Percentiles rank a stretch among this genome's conserved stretches.
These are phyloP conservation scores for Scenedesmus sp. DNA, from an alignment of 163 green algal genomes.

Conservation along the genomic window DNA sequence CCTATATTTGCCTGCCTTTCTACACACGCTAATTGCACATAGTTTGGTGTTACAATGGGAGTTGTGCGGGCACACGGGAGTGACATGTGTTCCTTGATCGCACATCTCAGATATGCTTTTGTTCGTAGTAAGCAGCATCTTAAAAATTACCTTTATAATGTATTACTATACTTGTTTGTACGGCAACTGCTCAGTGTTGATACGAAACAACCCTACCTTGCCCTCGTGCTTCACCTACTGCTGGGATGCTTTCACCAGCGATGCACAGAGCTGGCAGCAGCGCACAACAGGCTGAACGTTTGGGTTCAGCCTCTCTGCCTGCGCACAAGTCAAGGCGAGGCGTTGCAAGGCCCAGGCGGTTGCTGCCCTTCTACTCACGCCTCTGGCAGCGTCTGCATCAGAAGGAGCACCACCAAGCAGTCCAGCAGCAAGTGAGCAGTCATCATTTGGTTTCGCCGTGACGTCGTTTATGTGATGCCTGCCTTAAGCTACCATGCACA, in stretches of 20 bases:
- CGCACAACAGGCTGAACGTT: background rate
- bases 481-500: background rate
- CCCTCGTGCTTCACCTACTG: background rate
- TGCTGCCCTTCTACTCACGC: background rate
- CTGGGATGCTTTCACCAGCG: background rate
- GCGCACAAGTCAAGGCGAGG: background rate
- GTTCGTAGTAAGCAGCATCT: background rate
- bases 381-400: background rate
- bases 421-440: background rate
- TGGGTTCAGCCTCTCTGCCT: background rate
- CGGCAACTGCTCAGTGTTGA: background rate
- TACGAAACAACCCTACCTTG: conserved; percentile 1
- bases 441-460: background rate
- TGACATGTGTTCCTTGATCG: background rate
- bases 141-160: too few relatives aligned
- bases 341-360: background rate
- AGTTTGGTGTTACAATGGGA: background rate
- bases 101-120: background rate
- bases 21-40: too few relatives aligned
- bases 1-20: background rate
- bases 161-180: too few relatives aligned
- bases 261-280: background rate
- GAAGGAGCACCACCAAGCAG: background rate
- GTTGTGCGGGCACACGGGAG: background rate
- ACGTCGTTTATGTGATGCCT: background rate